Conservation (phyloP, 1,284 basidiomycete species). For the Pisolithus thermaeus region DNA sequence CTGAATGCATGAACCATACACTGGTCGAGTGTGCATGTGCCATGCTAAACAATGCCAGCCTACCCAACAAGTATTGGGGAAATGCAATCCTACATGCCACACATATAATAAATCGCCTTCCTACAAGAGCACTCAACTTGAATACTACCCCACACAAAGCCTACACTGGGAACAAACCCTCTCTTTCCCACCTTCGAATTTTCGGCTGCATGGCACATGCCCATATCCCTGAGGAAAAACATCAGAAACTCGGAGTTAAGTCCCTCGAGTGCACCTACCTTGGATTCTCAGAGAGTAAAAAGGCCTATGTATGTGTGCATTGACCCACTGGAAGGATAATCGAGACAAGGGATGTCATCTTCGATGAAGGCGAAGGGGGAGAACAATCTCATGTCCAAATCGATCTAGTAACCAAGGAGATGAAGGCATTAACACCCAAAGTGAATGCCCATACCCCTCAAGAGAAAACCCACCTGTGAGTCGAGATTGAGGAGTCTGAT, state of each 20-base stretch:
- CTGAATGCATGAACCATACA: conserved; percentile 8
- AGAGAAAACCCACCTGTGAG: too few species aligned
- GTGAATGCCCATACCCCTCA: too few species aligned
- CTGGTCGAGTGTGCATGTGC: conserved; percentile 15
- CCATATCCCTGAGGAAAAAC: too few species aligned
- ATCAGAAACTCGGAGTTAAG: too few species aligned
- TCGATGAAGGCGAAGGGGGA: neutral
- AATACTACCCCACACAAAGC: neutral
- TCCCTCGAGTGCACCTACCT: too few species aligned
- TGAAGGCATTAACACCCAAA: too few species aligned
- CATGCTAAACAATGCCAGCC: conserved; percentile 15
- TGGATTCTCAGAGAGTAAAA: too few species aligned
- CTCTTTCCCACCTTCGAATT: too few species aligned
- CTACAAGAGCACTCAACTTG: neutral
- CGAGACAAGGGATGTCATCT: neutral
- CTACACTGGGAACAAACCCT: neutral
- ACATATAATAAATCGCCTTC: conserved; percentile 24
- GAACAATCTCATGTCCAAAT: too few species aligned
- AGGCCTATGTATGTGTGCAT: too few species aligned
- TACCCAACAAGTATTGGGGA: neutral
- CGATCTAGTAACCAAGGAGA: too few species aligned
- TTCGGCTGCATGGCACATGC: neutral
- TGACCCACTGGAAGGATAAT: neutral
- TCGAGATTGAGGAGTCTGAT: too few species aligned
- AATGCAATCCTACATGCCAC: conserved; percentile 7